phyloP scores from a whole-genome alignment of 768 basidiomycete genomes.

The Daedaleopsis nitida region DNA sequence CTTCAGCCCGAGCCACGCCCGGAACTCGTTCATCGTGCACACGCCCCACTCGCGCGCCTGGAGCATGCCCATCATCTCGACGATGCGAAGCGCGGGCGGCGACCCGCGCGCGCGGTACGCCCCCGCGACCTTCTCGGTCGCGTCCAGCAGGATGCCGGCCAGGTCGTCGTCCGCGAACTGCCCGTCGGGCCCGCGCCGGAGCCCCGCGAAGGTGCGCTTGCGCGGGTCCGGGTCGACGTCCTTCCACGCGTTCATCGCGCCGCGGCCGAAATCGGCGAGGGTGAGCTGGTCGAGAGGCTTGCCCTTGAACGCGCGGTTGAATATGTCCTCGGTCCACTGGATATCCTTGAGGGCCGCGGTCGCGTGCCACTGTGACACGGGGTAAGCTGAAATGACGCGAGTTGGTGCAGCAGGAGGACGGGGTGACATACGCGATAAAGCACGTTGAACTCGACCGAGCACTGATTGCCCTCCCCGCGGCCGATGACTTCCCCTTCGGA shows the following conservation, averaged over 20 bases:
- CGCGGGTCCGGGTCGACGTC: slow-evolving; percentile 25
- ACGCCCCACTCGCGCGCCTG: slow-evolving; percentile 57
- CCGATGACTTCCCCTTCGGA: slow-evolving; percentile 15
- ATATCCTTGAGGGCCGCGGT: slow-evolving; percentile 33
- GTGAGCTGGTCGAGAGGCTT: slow-evolving; percentile 27
- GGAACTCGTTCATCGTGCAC: slow-evolving; percentile 62
- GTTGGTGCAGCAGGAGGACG: slow-evolving; percentile 7
- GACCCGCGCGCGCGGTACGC: slow-evolving; percentile 51
- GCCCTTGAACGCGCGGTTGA: slow-evolving; percentile 28
- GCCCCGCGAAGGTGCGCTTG: slow-evolving; percentile 33
- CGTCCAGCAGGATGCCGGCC: slow-evolving; percentile 46
- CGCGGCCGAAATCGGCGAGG: slow-evolving; percentile 25
- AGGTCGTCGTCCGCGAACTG: slow-evolving; percentile 56
- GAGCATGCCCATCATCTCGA: slow-evolving; percentile 59
- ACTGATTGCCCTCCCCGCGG: slow-evolving; percentile 70
- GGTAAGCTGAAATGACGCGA: neutral
- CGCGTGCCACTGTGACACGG: slow-evolving; percentile 33
- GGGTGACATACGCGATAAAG: slow-evolving; percentile 40
- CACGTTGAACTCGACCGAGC: slow-evolving; percentile 75
- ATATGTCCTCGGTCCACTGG: slow-evolving; percentile 35
- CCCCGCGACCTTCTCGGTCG: slow-evolving; percentile 48
- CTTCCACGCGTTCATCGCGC: slow-evolving; percentile 17
- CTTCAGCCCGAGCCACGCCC: slow-evolving; percentile 69
- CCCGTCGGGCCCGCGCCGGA: slow-evolving; percentile 36
- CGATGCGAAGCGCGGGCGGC: slow-evolving; percentile 46